Evolutionary conservation across 345 rosid genomes (phyloP), one percentile per base, ranked within the genome.

Genomic region (Boechera retrofracta): DNA sequence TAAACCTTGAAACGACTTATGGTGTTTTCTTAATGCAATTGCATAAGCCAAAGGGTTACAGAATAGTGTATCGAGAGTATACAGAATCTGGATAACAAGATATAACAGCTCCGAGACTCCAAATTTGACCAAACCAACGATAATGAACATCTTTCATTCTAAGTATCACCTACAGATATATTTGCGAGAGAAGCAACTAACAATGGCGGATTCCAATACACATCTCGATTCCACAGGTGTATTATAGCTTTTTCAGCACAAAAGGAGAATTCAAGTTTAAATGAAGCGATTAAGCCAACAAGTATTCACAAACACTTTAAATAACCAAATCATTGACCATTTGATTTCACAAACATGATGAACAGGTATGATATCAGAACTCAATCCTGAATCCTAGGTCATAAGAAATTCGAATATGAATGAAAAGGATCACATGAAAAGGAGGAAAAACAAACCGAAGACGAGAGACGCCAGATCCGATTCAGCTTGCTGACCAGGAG

Each of bases 401-500:
- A 24, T 16, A 36, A 28, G 5, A 60, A 13, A 2, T 28, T 45
- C 38, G 4, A 42, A 9, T 44, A 29, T 44, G 59, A 64, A 67
- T 24, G 56, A 60, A 38, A 48, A 39, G 4, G 41, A 58, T 29
- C 61, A 63, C 6, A 56, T 5, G 66, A 51, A 16, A 58, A 29
- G 47, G 29, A 13, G 64, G 48, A 32, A 38, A 31, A 72, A 67
- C 72, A 67, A 74, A 94, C 98, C 97, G 68, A 75, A 86, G 68
- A 94, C 76, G 68, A 91, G 80, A 78, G 93, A 82, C 6, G 94
- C 75, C 12, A 89, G 88, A 73, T 77, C 87, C 51, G 94, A 93
- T 51, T 88, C 98, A 32, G 86, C 72, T 71, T 86, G 85, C 36
- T 74, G 72, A 13, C 68, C 51, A 66, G 73, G 74, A 49, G 70